Conservation (phyloP, 78 protist species). For the Guillardia theta region DNA sequence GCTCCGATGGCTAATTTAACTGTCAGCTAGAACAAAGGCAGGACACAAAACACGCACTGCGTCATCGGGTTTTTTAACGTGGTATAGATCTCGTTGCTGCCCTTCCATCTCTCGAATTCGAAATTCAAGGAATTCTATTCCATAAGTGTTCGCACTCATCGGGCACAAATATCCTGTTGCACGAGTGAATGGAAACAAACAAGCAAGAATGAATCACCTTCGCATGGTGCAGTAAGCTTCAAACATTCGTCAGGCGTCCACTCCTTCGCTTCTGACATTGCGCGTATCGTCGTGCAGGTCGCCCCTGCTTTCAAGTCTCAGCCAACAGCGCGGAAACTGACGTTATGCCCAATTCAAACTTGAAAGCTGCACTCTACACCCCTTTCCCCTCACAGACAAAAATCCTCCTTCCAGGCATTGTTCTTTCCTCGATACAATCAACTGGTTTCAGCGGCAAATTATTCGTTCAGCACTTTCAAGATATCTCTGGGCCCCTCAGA, state of each 20-base stretch:
- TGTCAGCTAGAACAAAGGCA: background rate
- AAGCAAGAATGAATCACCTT: background rate
- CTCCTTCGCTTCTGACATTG: background rate
- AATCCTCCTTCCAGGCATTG: background rate
- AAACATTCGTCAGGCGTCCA: background rate
- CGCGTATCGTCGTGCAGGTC: background rate
- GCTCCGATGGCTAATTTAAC: background rate
- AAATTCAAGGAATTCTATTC: conserved; percentile 72
- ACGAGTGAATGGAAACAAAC: background rate
- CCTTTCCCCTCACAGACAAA: background rate
- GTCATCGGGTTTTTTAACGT: background rate
- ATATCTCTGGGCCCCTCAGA: background rate
- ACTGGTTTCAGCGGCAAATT: too few species aligned
- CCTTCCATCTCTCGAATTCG: conserved; percentile 67
- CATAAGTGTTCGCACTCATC: conserved; percentile 59
- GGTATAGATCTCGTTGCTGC: background rate
- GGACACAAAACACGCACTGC: background rate
- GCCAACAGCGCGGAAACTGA: background rate
- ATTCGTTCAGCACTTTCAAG: background rate
- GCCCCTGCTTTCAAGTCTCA: background rate
- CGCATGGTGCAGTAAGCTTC: background rate
- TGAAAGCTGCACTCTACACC: background rate
- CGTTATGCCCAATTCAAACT: background rate
- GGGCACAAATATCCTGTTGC: conserved; percentile 69
- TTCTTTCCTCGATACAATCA: background rate